Evolutionary conservation across 352 stramenopile species (phyloP), one percentile per base, ranked within the genome.

Genomic region (Pythium rishiriense): DNA sequence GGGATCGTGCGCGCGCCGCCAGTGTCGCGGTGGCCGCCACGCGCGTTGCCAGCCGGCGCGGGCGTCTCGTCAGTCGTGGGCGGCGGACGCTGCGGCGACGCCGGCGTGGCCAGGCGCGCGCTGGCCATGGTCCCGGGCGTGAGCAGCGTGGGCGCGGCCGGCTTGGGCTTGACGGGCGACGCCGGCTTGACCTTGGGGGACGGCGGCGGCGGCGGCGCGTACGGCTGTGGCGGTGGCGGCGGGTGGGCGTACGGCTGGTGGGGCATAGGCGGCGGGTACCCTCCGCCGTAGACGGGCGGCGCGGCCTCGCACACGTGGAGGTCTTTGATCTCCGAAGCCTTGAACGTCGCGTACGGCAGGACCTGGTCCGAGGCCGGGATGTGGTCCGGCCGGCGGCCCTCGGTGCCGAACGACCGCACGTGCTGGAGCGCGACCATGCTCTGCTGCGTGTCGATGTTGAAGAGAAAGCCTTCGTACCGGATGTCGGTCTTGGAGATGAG

Each of bases 401-500:
- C 85, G 0, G 85, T 94, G n/a, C 85, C 85, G 46, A 94, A 94
- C 2, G 85, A 93, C 17, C 85, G 85, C 39, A 94, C 85, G 55
- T 70, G 88, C 70, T 92, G 85, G 29, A 94, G 67, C 37, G 83
- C 85, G 9, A 94, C 84, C 64, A 87, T 94, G 66, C 79, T 91
- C 68, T 94, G 83, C 9, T 78, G 79, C 43, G 85, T 94, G 63
- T 93, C 84, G 41, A 94, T 94, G 73, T 92, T 94, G 68, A 93
- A 94, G 22, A 94, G 68, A 42, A 91, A 89, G 11, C 85, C 84
- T 72, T 94, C 85, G 65, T 94, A 94, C 42, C 85, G 85, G 59
- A 94, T 90, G 58, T 94, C 85, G n/a, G 83, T 94, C 78, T 94
- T 94, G 60, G 85, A 93, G 51, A 94, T 88, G 46, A 94, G 70